Evolutionary conservation across 345 rosid species (phyloP).

Genomic region (Hirschfeldia incana): DNA sequence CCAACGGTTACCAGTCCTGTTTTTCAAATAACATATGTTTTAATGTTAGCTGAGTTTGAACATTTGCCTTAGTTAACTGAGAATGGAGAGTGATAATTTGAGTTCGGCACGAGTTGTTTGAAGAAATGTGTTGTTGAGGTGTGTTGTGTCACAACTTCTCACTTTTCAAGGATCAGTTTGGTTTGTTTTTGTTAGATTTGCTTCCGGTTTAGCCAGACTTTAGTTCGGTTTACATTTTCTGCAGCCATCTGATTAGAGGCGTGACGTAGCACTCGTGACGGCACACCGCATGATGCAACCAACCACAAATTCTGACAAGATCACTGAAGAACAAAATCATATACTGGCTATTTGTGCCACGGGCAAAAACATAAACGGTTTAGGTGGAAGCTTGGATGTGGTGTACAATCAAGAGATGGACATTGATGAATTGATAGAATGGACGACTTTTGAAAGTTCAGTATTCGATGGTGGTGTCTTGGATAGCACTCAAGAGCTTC

Average conservation of each 20-base stretch:
- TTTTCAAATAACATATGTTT: not conserved
- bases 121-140: not conserved
- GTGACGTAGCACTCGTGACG: not conserved
- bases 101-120: not conserved
- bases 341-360: too few relatives aligned
- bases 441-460: not conserved
- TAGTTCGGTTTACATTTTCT: not conserved
- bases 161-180: not conserved
- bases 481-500: not conserved
- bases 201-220: not conserved
- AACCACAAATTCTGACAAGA: not conserved
- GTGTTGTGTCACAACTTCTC: not conserved
- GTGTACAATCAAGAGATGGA: not conserved
- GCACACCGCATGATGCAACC: conserved; percentile 15
- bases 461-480: not conserved
- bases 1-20: not conserved
- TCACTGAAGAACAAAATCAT: too few relatives aligned
- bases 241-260: not conserved
- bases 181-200: not conserved
- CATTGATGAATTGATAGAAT: not conserved
- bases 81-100: not conserved
- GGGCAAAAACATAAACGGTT: too few relatives aligned
- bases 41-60: not conserved
- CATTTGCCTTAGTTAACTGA: not conserved
- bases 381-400: not conserved